These are phyloP conservation scores for Lyophyllum semitale DNA, from an alignment of 768 basidiomycete genomes.

Conservation along the genomic window DNA sequence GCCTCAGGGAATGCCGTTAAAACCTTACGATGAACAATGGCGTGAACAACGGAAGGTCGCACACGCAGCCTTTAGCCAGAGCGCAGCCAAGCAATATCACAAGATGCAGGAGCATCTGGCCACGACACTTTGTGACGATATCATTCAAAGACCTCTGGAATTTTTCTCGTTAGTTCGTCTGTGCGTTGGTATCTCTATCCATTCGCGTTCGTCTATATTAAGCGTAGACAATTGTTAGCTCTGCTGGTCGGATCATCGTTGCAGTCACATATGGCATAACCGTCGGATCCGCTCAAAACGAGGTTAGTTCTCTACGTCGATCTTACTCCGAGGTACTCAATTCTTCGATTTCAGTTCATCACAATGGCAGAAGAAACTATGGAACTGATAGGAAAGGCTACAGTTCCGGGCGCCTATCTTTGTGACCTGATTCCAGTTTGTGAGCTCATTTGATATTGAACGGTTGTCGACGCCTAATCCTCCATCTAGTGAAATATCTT, in stretches of 20 bases:
- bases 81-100: constrained; percentile 33
- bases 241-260: not conserved
- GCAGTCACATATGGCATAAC: not conserved
- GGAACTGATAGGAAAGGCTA: constrained; percentile 22
- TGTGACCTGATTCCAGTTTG: constrained; percentile 27
- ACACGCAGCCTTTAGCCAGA: constrained; percentile 27
- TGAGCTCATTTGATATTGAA: constrained; percentile 7
- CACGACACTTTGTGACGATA: not conserved
- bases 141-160: not conserved
- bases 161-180: not conserved
- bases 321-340: not conserved
- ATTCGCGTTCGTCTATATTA: not conserved
- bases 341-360: constrained; percentile 24
- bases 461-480: not conserved
- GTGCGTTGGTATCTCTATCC: not conserved
- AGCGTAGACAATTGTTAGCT: not conserved
- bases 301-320: not conserved
- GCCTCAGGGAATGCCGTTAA: constrained; percentile 18
- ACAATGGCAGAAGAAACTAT: constrained; percentile 25
- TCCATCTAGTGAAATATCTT: not conserved
- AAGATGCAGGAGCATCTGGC: constrained; percentile 24
- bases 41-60: constrained; percentile 26
- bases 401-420: constrained; percentile 28
- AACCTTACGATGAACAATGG: constrained; percentile 16
- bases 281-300: not conserved